phyloP scores from a whole-genome alignment of 352 stramenopile genomes.

The Globisporangium ultimum region DNA sequence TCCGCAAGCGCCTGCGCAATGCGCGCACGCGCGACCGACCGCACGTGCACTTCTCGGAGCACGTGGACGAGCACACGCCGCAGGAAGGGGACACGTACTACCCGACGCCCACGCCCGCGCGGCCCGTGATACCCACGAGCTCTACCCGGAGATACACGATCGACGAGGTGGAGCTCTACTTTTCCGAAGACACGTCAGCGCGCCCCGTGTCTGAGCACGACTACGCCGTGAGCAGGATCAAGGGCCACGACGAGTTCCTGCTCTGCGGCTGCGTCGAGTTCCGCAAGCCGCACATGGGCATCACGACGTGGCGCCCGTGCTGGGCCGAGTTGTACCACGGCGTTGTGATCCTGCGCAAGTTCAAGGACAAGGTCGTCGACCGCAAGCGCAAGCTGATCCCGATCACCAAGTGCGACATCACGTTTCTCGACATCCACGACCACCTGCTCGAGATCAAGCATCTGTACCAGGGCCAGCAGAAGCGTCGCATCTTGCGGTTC shows the following conservation, averaged over 20 bases:
- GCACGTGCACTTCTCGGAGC: conserved; percentile 53
- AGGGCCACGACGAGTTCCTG: conserved; percentile 42
- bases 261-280: conserved; percentile 49
- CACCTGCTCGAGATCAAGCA: conserved; percentile 56
- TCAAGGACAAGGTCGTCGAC: conserved; percentile 45
- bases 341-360: conserved; percentile 57
- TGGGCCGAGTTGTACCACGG: conserved; percentile 73
- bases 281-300: conserved; percentile 35
- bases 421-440: conserved; percentile 52
- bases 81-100: conserved; percentile 42
- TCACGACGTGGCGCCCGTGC: conserved; percentile 43
- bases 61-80: conserved; percentile 24
- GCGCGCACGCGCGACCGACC: conserved; percentile 1
- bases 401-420: conserved; percentile 36
- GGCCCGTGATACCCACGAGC: conserved; percentile 39
- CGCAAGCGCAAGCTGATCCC: conserved; percentile 54
- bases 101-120: conserved; percentile 29
- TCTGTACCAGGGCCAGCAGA: conserved; percentile 44
- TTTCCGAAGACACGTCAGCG: conserved; percentile 44
- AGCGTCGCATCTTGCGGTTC: conserved; percentile 45
- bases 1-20: background rate
- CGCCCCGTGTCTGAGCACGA: conserved; percentile 27
- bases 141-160: conserved; percentile 48
- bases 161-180: conserved; percentile 63
- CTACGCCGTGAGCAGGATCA: conserved; percentile 54